Evolutionary conservation across 768 basidiomycete species (phyloP), one percentile per base, ranked within the genome.

Genomic region (Russula vinacea): DNA sequence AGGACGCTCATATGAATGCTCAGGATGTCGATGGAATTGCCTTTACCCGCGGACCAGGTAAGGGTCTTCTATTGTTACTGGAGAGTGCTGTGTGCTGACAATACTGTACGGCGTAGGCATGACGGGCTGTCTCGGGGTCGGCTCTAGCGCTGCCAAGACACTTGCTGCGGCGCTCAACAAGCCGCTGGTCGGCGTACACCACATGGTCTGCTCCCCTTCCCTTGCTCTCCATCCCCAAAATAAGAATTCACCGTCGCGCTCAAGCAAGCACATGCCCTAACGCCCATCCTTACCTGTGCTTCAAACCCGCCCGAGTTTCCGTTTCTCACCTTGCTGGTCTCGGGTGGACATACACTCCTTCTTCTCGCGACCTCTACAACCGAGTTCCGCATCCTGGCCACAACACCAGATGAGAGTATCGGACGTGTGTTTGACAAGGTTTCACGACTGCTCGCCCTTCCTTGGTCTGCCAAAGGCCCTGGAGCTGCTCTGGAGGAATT

Each of bases 331-430:
- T 79, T 98, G 14, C 81, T 98, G 19, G 80, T 96, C 54, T 95
- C 94, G 0, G 96, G 96, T n/a, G 95, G 95, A 2, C 96, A 98
- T 73, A 94, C 95, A 0, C 79, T 98, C 44, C 80, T 98, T 42
- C 79, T 97, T 1, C 84, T 96, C 13, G 91, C 87, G 1, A 78
- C 73, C 0, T 85, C 87, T 2, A 73, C 74, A 32, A 77, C 76
- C 6, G 75, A 78, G 0, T 97, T 91, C 73, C 78, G 79, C 64
- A 83, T 89, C 44, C 76, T 98, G 33, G 88, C 89, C 0, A 87
- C 86, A 17, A 91, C 89, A 0, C 75, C 77, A 6, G 93, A 95
- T 68, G 84, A 84, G 70, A 85, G 84, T 62, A 82, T 94, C 24
- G 93, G 94, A 1, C 82, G 87, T 54, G 80, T 87, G 0, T 90